Conservation (phyloP, 2,329 filamentous ascomycete genomes). For the Talaromyces sp. region DNA sequence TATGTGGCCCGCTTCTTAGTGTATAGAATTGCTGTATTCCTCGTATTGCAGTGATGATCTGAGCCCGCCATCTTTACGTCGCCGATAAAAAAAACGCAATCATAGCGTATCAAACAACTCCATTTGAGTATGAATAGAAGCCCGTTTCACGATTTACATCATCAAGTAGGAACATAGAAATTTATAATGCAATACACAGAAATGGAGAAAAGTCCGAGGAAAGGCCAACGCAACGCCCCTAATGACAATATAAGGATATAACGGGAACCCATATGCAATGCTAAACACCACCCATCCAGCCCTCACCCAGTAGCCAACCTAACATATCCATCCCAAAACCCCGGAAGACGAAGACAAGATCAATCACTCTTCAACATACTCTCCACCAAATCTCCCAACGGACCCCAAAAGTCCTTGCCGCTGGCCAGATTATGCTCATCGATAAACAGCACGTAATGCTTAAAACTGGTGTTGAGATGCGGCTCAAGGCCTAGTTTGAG, state of each 20-base stretch:
- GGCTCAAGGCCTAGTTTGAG: constrained; percentile 92
- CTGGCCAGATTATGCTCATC: constrained; percentile 91
- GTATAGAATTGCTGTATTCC: too few relatives aligned
- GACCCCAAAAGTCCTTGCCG: constrained; percentile 96
- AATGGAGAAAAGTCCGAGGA: not conserved
- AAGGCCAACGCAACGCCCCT: not conserved
- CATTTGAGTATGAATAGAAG: too few relatives aligned
- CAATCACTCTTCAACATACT: constrained; percentile 95
- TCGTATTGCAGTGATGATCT: too few relatives aligned
- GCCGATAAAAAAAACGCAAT: too few relatives aligned
- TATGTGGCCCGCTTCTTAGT: too few relatives aligned
- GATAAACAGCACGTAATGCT: constrained; percentile 98
- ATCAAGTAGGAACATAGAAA: not conserved
- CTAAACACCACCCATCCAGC: not conserved
- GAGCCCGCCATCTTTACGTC: too few relatives aligned
- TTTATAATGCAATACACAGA: not conserved
- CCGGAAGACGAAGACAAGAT: constrained; percentile 21
- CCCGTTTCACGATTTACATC: too few relatives aligned
- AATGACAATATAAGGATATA: not conserved
- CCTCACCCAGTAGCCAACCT: not conserved
- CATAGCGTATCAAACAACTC: too few relatives aligned
- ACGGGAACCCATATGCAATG: constrained; percentile 13
- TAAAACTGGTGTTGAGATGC: constrained; percentile 98
- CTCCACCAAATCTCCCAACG: constrained; percentile 89
- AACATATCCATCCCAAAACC: not conserved